Percentiles rank a stretch among this genome's conserved stretches.
Conservation (phyloP, 1,139 yeast genomes). For the Geotrichum carabidarum region DNA sequence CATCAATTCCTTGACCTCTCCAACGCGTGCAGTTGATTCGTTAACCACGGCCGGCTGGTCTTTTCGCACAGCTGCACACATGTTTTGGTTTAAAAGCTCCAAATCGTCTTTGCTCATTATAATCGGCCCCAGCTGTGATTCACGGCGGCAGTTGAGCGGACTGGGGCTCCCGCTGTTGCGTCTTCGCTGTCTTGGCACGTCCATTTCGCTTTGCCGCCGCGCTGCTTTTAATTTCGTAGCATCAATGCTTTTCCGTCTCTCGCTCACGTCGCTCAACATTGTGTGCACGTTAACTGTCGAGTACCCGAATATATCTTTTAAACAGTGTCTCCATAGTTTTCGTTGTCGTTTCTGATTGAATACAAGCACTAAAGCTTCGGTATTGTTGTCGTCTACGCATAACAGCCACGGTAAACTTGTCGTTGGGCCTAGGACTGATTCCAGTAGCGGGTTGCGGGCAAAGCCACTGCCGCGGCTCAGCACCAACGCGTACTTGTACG, state of each 20-base stretch:
- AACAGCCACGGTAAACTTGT: slow-evolving; percentile 16
- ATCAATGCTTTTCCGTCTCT: not conserved
- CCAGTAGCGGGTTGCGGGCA: slow-evolving; percentile 1
- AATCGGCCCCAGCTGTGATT: no score
- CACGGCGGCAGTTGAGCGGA: no score
- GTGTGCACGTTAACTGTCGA: not conserved
- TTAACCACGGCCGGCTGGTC: no score
- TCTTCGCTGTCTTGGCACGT: no score
- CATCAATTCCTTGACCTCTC: no score
- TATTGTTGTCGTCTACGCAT: not conserved
- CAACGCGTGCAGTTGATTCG: no score
- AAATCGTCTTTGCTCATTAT: no score
- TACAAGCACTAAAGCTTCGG: slow-evolving; percentile 11
- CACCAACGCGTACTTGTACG: slow-evolving; percentile 17
- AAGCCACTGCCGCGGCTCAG: not conserved
- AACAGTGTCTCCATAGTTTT: slow-evolving; percentile 17
- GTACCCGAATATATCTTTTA: slow-evolving; percentile 11
- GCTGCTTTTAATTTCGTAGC: not conserved
- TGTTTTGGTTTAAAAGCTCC: no score
- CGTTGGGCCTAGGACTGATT: slow-evolving; percentile 4
- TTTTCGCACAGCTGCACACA: no score
- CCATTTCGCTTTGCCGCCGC: no score
- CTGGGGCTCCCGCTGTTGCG: no score
- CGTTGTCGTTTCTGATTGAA: slow-evolving; percentile 18
- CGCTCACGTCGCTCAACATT: not conserved